Evolutionary conservation across 192 early-diverging fungal genomes (phyloP).

Genomic region (Backusella tuberculispora): DNA sequence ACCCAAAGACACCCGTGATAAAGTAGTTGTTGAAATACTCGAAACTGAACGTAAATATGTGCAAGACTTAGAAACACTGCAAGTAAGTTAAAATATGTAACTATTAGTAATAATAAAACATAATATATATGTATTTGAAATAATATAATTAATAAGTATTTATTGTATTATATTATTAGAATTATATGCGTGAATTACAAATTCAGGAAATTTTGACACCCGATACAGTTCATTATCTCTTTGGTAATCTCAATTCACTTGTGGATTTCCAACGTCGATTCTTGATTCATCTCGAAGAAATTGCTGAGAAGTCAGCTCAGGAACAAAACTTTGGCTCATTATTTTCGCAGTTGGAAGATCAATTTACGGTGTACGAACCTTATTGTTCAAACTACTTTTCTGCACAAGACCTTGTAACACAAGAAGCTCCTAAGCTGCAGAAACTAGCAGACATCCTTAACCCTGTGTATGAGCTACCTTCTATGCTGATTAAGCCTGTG

Average conservation of each 20-base stretch:
- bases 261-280: constrained; percentile 97
- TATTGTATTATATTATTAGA: constrained; percentile 41
- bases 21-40: constrained; percentile 85
- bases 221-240: constrained; percentile 82
- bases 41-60: constrained; percentile 95
- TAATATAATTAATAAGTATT: constrained; percentile 4
- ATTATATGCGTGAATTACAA: constrained; percentile 73
- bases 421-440: constrained; percentile 65
- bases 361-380: constrained; percentile 86
- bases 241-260: constrained; percentile 90
- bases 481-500: constrained; percentile 95
- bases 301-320: constrained; percentile 64
- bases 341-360: constrained; percentile 82
- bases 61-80: constrained; percentile 84
- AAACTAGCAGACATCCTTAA: constrained; percentile 72
- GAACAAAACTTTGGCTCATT: constrained; percentile 91
- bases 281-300: constrained; percentile 86
- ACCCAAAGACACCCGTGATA: constrained; percentile 88
- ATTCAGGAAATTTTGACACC: constrained; percentile 74
- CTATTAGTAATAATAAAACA: neutral
- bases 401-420: constrained; percentile 71
- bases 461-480: constrained; percentile 85
- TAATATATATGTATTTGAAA: no score
- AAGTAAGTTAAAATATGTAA: constrained; percentile 34
- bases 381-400: constrained; percentile 92